Conservation (phyloP, 176 grass and related monocot genomes). For the Oryza meridionalis region DNA sequence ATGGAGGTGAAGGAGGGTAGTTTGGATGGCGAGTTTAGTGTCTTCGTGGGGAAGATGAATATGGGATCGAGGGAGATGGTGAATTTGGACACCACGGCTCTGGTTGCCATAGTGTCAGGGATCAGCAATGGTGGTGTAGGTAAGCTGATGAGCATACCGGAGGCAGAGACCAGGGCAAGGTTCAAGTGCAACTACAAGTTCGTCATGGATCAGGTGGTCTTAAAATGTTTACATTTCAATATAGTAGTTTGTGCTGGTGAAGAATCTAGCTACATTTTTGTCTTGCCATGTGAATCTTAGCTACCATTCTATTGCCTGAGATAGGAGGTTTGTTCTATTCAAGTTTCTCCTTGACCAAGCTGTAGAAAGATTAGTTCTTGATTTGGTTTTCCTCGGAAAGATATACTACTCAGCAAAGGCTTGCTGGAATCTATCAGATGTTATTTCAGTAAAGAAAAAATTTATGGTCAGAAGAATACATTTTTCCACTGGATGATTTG, state of each 20-base stretch:
- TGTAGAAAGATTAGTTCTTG: not conserved
- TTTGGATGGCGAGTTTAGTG: slow-evolving; percentile 36
- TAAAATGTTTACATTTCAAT: slow-evolving; percentile 2
- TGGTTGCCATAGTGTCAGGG: slow-evolving; percentile 82
- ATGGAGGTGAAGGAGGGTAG: not conserved
- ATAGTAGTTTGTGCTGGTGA: slow-evolving; percentile 15
- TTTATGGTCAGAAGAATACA: not conserved
- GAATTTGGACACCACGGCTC: slow-evolving; percentile 89
- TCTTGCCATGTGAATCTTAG: not conserved
- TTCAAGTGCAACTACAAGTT: slow-evolving; percentile 94
- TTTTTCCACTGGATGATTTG: not conserved
- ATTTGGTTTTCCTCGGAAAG: not conserved
- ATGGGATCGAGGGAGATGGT: slow-evolving; percentile 53
- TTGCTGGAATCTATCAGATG: not conserved
- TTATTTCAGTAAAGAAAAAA: not conserved
- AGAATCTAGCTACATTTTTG: slow-evolving; percentile 10
- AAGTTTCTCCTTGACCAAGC: slow-evolving; percentile 14
- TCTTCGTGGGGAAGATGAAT: slow-evolving; percentile 52
- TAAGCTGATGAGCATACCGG: slow-evolving; percentile 50
- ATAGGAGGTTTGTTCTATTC: not conserved
- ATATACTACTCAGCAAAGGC: not conserved
- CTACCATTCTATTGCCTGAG: not conserved
- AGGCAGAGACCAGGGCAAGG: slow-evolving; percentile 59
- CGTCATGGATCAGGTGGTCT: slow-evolving; percentile 75
- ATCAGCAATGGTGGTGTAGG: slow-evolving; percentile 82